Evolutionary conservation across 2,329 filamentous ascomycete genomes (phyloP).

Genomic region (Alternaria ethzedia): DNA sequence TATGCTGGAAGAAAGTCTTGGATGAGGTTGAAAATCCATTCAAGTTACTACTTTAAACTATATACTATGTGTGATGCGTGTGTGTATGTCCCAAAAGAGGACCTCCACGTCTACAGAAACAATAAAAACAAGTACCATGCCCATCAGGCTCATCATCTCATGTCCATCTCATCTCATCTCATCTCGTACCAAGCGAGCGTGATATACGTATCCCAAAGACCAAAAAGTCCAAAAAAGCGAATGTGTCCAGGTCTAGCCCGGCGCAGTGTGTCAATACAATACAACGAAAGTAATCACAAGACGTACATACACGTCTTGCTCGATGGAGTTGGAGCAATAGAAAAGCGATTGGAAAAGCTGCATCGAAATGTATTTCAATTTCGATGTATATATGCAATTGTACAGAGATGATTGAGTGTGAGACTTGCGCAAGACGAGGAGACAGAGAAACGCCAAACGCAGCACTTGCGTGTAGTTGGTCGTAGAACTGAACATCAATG

Average conservation of each 20-base stretch:
- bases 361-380: not conserved
- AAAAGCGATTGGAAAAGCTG: not conserved
- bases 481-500: not conserved
- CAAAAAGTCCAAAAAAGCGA: not conserved
- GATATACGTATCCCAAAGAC: not conserved
- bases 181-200: not conserved
- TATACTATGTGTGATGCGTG: not conserved
- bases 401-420: not conserved
- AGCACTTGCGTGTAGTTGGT: conserved; percentile 14
- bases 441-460: conserved; percentile 3
- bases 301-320: not conserved
- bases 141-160: not conserved
- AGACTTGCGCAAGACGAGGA: not conserved
- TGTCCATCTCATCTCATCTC: not conserved
- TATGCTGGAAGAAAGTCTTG: not conserved
- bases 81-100: not conserved
- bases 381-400: not conserved
- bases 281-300: not conserved
- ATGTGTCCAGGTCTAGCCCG: not conserved
- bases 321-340: not conserved
- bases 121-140: not conserved
- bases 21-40: not conserved
- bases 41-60: not conserved
- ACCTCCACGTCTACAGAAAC: not conserved
- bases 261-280: not conserved